Evolutionary conservation across 306 rosid genomes (phyloP).

Genomic region (Spatholobus suberectus): DNA sequence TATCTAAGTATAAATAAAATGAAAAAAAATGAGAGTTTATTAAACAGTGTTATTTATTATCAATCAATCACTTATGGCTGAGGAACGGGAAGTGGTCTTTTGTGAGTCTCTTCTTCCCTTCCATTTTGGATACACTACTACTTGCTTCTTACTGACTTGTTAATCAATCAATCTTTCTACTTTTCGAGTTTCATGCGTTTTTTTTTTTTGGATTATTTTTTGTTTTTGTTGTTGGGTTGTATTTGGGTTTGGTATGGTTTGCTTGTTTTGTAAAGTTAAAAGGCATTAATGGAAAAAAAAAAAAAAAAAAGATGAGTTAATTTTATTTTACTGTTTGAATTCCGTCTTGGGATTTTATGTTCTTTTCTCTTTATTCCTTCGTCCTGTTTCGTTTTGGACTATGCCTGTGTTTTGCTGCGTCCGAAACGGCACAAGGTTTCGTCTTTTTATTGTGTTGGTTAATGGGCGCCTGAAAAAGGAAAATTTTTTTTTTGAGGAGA

Average conservation of each 20-base stretch:
- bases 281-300: constrained; percentile 12
- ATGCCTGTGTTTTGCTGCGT: too few species aligned
- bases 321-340: too few species aligned
- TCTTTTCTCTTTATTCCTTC: background rate
- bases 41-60: background rate
- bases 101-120: constrained; percentile 37
- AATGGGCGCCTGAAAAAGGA: background rate
- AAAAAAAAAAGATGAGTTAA: constrained; percentile 30
- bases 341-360: background rate
- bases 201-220: background rate
- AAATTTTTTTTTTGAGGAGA: background rate
- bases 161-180: constrained; percentile 24
- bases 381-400: background rate
- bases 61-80: background rate
- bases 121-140: constrained; percentile 38
- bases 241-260: constrained; percentile 45
- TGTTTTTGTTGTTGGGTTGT: background rate
- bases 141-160: constrained; percentile 36
- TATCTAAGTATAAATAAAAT: background rate
- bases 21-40: background rate
- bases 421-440: background rate
- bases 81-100: constrained; percentile 10
- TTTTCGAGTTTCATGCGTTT: background rate
- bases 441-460: background rate
- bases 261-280: constrained; percentile 49